Base-by-base conservation (phyloP, 2,329 filamentous ascomycete genomes). In the Calonectria fujianensis region DNA sequence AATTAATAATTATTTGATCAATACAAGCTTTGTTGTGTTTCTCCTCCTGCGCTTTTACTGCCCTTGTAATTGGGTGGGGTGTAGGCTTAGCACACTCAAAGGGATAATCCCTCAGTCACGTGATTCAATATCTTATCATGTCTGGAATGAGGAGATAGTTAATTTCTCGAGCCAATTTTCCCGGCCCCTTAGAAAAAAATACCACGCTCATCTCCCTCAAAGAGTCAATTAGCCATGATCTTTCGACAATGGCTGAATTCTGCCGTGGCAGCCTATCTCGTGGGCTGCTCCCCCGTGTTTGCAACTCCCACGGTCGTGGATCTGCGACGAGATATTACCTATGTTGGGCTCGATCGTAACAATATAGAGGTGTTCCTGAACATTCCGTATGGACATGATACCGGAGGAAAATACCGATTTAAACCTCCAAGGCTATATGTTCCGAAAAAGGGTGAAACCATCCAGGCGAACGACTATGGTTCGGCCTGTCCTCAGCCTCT, bases 401-500 rank as follows among this genome's bases (percentile, higher is more conserved):
- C 57, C 1, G 57, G 37, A 41, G 57, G 57, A 2, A 14, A 18
- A 14, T 29, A 63, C 27, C 57, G 57, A 3, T 63, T 63, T 39
- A 63, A 63, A 13, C 57, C 57, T 10, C 57, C 57, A 16, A 27
- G 27, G 8, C 35, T 27, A 2, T 4, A 63, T 29, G 8, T 41
- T 41, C 35, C 57, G 1, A 63, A 39, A 4, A 29, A 9, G 2
- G 57, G 57, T 1, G 24, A 63, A 41, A 63, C 24, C 24, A 63
- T 63, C 20, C 35, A 63, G 4, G 57, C 57, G 1, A 63, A 6
- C 10, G 24, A 24, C 7, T 63, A 63, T 29, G 57, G 57, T 29
- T 14, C 57, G 4, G 57, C 57, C 57, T 63, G 57, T 20, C 57
- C 57, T 41, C 57, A 63, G 16, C 35, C 57, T 18, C 57, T 63